phyloP scores from a whole-genome alignment of 768 basidiomycete species.

The Suillus alpinus region DNA sequence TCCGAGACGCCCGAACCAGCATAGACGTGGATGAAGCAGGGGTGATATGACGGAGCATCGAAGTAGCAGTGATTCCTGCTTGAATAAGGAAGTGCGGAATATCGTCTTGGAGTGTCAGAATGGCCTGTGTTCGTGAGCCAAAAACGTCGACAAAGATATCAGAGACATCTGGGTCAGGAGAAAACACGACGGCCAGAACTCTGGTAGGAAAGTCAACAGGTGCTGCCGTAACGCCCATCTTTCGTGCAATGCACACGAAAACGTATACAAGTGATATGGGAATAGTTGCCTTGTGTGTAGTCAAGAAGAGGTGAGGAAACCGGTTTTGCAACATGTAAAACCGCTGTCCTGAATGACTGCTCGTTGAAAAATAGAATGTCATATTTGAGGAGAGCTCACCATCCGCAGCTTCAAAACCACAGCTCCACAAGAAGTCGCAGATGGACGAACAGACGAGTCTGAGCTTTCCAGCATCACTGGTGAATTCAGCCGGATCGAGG shows the following conservation, averaged over 20 bases:
- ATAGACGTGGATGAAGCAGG: constrained; percentile 34
- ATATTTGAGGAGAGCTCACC: constrained; percentile 29
- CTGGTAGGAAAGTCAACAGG: constrained; percentile 56
- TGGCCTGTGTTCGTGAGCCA: constrained; percentile 34
- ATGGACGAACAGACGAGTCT: constrained; percentile 39
- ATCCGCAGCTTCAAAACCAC: constrained; percentile 44
- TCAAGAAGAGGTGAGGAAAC: constrained; percentile 60
- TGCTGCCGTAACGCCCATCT: constrained; percentile 48
- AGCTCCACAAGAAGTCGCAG: constrained; percentile 47
- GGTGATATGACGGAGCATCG: constrained; percentile 19
- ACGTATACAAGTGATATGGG: constrained; percentile 61
- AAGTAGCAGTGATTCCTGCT: constrained; percentile 20
- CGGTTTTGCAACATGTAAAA: constrained; percentile 49
- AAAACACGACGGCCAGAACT: constrained; percentile 51
- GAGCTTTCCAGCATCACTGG: constrained; percentile 29
- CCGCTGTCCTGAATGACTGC: constrained; percentile 25
- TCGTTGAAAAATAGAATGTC: constrained; percentile 2
- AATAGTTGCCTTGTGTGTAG: constrained; percentile 45
- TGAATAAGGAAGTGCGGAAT: constrained; percentile 30
- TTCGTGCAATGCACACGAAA: constrained; percentile 51
- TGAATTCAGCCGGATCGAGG: constrained; percentile 28
- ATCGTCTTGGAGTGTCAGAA: constrained; percentile 36
- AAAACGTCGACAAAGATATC: constrained; percentile 49
- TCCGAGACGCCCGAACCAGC: constrained; percentile 39
- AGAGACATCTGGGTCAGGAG: constrained; percentile 31